Evolutionary conservation across 169 alveolate species (phyloP), one percentile per base, ranked within the genome.

Genomic region (Plasmodium relictum): DNA sequence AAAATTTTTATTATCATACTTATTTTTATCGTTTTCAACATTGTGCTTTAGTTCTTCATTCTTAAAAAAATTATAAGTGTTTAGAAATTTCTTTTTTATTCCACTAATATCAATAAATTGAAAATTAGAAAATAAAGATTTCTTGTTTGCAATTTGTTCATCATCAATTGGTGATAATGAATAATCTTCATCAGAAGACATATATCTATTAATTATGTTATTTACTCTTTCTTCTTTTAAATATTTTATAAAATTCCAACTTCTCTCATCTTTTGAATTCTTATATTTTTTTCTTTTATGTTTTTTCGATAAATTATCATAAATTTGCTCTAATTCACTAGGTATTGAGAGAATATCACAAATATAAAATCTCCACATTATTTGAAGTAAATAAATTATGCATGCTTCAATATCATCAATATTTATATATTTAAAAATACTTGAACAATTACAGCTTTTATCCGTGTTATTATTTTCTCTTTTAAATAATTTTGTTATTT

Each of bases 341-440:
- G 92, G 92, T 8, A 86, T 69, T 6, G 92, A 18, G 14, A 86
- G 65, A 22, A 86, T 69, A 22, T 86, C 86, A 16, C 76, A 71
- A n/a, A 86, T 50, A 52, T 63, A 86, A 58, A 39, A 56, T 52
- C 45, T 70, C 92, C 92, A 86, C 45, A 69, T 45, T 0, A 12
- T 58, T 22, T 69, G 86, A 4, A 69, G 50, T 48, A 86, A 73
- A 73, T 86, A 86, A 6, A 72, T 71, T 26, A 86, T 70, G 62
- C 92, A 86, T 14, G 88, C 69, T 61, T 86, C 88, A 2, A 86
- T 61, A 14, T 10, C 12, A 52, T 66, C 76, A 14, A 48, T 61
- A 22, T 86, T 70, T 86, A 86, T 44, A 69, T 86, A 86, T 39
- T 63, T 86, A 45, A 86, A 71, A 22, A 86, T 44, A n/a, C 71